phyloP scores from a whole-genome alignment of 2,329 filamentous ascomycete species.

The Chlorencoelia australis region DNA sequence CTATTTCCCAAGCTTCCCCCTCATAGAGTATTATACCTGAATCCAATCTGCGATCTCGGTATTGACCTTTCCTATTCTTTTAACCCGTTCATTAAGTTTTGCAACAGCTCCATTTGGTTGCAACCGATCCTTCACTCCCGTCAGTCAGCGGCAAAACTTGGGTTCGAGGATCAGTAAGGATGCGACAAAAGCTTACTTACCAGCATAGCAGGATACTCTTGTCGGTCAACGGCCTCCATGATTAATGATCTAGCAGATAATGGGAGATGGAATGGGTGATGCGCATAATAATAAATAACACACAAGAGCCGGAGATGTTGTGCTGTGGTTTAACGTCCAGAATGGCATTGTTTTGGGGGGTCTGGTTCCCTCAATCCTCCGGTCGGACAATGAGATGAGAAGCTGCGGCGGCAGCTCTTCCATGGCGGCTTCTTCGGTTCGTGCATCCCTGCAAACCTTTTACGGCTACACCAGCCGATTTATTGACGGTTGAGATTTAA shows the following conservation, averaged over 20 bases:
- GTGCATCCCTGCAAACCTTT: background rate
- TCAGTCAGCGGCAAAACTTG: slow-evolving; percentile 11
- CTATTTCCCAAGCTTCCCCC: too few species aligned
- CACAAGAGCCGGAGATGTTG: slow-evolving; percentile 3
- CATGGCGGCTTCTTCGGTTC: background rate
- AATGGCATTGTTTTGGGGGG: too few species aligned
- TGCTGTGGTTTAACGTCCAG: too few species aligned
- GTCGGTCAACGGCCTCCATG: slow-evolving; percentile 71
- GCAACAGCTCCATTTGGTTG: slow-evolving; percentile 73
- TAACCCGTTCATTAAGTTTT: slow-evolving; percentile 77
- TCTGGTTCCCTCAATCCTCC: too few species aligned
- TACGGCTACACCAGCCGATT: too few species aligned
- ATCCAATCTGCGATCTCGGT: slow-evolving; percentile 92
- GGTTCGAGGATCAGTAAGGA: slow-evolving; percentile 8
- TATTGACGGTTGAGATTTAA: too few species aligned
- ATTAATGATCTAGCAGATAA: slow-evolving; percentile 21
- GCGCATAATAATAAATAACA: slow-evolving; percentile 21
- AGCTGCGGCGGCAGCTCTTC: background rate
- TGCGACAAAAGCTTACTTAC: slow-evolving; percentile 45
- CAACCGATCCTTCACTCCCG: slow-evolving; percentile 58
- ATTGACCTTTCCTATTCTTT: slow-evolving; percentile 79
- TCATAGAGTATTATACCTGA: slow-evolving; percentile 52
- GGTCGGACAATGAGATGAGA: background rate
- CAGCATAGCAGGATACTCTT: slow-evolving; percentile 91
- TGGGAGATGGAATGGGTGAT: slow-evolving; percentile 17